Evolutionary conservation across 1,284 basidiomycete genomes (phyloP).

Genomic region (Cutaneotrichosporon dermatis): DNA sequence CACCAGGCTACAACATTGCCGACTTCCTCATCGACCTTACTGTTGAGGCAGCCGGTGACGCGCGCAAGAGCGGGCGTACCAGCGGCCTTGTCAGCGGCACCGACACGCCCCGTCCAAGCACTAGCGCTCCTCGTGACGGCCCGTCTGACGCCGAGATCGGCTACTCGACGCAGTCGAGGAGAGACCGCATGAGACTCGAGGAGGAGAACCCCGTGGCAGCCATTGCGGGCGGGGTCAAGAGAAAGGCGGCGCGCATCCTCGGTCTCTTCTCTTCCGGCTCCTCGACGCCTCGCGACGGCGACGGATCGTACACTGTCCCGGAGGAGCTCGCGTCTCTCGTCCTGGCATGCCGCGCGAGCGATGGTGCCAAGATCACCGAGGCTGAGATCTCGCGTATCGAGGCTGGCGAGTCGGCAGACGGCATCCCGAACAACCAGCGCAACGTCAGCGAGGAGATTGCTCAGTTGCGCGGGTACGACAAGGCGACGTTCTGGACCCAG

Average conservation of each 20-base stretch:
- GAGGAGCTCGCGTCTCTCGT: slow-evolving; percentile 72
- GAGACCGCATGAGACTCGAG: not conserved
- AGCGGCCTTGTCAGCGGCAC: not conserved
- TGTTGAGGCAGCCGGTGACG: slow-evolving; percentile 60
- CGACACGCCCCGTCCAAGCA: slow-evolving; percentile 27
- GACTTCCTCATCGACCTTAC: slow-evolving; percentile 92
- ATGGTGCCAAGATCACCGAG: slow-evolving; percentile 61
- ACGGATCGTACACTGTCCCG: slow-evolving; percentile 50
- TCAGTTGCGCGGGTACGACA: slow-evolving; percentile 69
- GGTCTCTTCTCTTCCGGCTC: slow-evolving; percentile 56
- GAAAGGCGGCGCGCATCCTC: slow-evolving; percentile 71
- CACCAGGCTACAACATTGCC: slow-evolving; percentile 93
- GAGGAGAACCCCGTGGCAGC: slow-evolving; percentile 2
- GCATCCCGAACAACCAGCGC: slow-evolving; percentile 21
- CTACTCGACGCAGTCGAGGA: slow-evolving; percentile 3
- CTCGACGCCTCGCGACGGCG: slow-evolving; percentile 33
- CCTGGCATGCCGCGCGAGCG: slow-evolving; percentile 64
- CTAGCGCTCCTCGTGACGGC: not conserved
- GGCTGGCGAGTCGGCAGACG: slow-evolving; percentile 41
- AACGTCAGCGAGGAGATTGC: slow-evolving; percentile 57
- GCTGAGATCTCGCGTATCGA: slow-evolving; percentile 60
- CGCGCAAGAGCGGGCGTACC: slow-evolving; percentile 11
- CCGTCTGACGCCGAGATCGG: slow-evolving; percentile 14
- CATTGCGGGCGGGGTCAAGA: slow-evolving; percentile 52
- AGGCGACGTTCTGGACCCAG: slow-evolving; percentile 81